Base-by-base conservation (phyloP, 2,329 filamentous ascomycete species). In the Fulvia fulva region DNA sequence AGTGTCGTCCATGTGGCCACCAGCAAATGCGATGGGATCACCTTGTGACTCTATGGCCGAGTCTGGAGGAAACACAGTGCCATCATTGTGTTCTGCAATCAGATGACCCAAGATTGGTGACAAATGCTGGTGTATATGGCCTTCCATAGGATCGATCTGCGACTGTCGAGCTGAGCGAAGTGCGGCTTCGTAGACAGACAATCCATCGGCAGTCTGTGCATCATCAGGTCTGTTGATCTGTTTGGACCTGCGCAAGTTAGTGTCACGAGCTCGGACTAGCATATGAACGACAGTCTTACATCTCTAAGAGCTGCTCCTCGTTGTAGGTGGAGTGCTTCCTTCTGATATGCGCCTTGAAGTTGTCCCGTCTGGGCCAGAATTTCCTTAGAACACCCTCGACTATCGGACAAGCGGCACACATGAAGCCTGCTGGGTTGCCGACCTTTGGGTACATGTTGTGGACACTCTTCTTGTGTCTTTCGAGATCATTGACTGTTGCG, bases 351-450 rank as follows among this genome's bases (percentile, higher is more conserved):
- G 87, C 85, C 60, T 87, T 87, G 72, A 96, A 96, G 68, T 97
- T 97, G 73, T 97, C 92, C 52, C 87, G 78, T 22, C 92, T 83
- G 0, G 88, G 87, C 90, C 90, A 96, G 34, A 81, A 76, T 71
- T 95, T 96, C 30, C 44, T 25, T 1, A 77, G 77, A 61, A 79
- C 86, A 23, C 75, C 78, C 22, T 75, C 67, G 6, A 74, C 73
- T 5, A 82, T 75, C 52, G 78, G 79, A 69, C 89, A 94, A 56
- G 79, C 81, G 63, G 81, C 90, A 41, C 78, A 78, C 59, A 81
- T 81, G 46, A 65, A 71, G 28, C 69, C 69, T 44, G 54, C 55
- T 21, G 76, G 78, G 0, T 75, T 76, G 8, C 79, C 79, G 1
- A 77, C 75, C 25, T 67, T 70, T 58, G 73, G 76, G 41, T 66